Conservation (phyloP, 1,284 basidiomycete species). For the Phellinidium pouzarii region DNA sequence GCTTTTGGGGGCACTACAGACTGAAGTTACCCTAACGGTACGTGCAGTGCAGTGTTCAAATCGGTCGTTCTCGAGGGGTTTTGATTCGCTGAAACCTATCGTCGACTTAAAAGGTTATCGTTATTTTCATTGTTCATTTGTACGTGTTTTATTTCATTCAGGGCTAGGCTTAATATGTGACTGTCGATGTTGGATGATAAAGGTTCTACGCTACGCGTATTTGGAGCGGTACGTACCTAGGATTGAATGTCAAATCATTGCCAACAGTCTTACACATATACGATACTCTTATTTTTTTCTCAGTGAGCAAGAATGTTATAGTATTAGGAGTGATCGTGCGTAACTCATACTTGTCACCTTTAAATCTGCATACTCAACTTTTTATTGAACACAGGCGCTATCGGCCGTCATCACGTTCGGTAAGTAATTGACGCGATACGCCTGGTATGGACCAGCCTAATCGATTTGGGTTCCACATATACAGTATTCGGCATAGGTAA, state of each 20-base stretch:
- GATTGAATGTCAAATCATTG: no score
- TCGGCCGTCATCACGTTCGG: neutral
- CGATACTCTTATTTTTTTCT: no score
- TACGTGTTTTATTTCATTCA: neutral
- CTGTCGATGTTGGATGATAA: no score
- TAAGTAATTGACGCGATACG: neutral
- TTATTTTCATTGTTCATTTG: constrained; percentile 1
- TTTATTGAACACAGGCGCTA: neutral
- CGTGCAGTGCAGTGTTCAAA: no score
- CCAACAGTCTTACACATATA: no score
- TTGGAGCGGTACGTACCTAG: neutral
- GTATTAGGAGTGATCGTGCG: neutral
- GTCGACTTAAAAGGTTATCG: neutral
- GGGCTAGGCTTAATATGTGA: no score
- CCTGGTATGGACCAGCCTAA: no score
- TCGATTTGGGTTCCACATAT: neutral
- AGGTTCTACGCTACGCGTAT: neutral
- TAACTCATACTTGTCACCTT: neutral
- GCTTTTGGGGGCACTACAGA: no score
- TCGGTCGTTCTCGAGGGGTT: no score
- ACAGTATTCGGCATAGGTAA: constrained; percentile 1
- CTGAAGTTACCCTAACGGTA: no score
- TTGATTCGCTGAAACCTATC: no score
- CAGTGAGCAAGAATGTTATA: neutral
- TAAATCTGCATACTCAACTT: no score